phyloP scores from a whole-genome alignment of 116 monocot genomes.

The Papilionanthe hybrid region DNA sequence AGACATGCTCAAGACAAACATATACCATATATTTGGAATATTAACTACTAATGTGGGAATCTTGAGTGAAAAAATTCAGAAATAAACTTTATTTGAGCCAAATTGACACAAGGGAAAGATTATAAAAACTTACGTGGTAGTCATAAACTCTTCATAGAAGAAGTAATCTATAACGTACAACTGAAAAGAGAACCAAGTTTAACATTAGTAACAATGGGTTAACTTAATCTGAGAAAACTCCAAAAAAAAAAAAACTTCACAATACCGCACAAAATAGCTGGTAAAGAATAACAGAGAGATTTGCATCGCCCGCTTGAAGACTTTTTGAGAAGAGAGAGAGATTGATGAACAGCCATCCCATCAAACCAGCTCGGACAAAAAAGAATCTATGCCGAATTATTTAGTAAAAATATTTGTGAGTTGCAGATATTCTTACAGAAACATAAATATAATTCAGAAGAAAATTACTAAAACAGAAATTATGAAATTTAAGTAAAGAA shows the following conservation, averaged over 20 bases:
- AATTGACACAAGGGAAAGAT: neutral
- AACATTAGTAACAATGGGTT: slow-evolving; percentile 8
- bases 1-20: neutral
- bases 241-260: neutral
- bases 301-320: slow-evolving; percentile 51
- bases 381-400: slow-evolving; percentile 62
- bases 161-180: slow-evolving; percentile 82
- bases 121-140: slow-evolving; percentile 80
- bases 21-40: neutral
- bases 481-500: neutral
- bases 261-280: slow-evolving; percentile 90
- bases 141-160: slow-evolving; percentile 94
- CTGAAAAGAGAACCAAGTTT: slow-evolving; percentile 26
- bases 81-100: neutral
- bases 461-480: neutral
- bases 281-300: slow-evolving; percentile 77
- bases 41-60: neutral
- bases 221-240: slow-evolving; percentile 4
- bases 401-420: neutral
- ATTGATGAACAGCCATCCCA: slow-evolving; percentile 97
- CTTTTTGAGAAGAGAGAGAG: slow-evolving; percentile 79
- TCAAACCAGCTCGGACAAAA: slow-evolving; percentile 97
- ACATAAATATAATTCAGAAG: neutral
- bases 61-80: no score
- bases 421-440: neutral